Conservation (phyloP, 495 filamentous ascomycete genomes). For the Aspergillus saccharolyticus region DNA sequence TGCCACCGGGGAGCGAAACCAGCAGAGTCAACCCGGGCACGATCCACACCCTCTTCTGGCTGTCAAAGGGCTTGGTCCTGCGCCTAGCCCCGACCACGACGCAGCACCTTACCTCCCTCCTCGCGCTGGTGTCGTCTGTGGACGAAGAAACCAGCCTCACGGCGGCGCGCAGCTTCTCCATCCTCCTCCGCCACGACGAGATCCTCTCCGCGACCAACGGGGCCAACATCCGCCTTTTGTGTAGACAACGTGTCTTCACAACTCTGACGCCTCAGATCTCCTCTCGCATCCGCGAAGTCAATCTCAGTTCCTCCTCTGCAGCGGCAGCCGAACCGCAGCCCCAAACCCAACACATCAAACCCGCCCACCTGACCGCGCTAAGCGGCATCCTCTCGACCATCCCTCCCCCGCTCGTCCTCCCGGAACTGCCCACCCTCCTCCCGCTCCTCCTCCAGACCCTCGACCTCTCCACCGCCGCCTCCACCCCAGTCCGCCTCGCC, state of each 20-base stretch:
- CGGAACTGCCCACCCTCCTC: slow-evolving; percentile 53
- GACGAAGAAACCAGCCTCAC: slow-evolving; percentile 38
- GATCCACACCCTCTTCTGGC: slow-evolving; percentile 48
- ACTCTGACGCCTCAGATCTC: slow-evolving; percentile 57
- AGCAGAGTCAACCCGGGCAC: slow-evolving; percentile 21
- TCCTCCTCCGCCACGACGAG: slow-evolving; percentile 59
- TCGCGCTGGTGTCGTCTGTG: slow-evolving; percentile 50
- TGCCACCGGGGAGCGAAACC: slow-evolving; percentile 22
- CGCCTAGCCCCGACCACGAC: slow-evolving; percentile 44
- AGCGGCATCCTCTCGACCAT: slow-evolving; percentile 59
- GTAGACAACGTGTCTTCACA: slow-evolving; percentile 61
- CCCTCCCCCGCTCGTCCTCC: slow-evolving; percentile 54
- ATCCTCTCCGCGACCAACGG: slow-evolving; percentile 61
- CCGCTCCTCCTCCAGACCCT: slow-evolving; percentile 67
- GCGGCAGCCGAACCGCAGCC: background rate
- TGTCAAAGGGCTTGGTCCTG: slow-evolving; percentile 50
- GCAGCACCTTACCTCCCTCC: slow-evolving; percentile 45
- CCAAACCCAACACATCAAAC: slow-evolving; percentile 43
- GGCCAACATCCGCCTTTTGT: slow-evolving; percentile 57
- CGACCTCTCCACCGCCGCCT: slow-evolving; percentile 51
- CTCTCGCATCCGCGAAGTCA: slow-evolving; percentile 47
- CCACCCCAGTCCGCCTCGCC: slow-evolving; percentile 52
- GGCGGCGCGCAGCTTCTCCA: slow-evolving; percentile 54
- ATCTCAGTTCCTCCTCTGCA: slow-evolving; percentile 21
- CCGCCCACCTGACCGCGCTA: slow-evolving; percentile 62